A percentile compares a stretch with the other conserved stretches of the same genome.
These are phyloP conservation scores for Auricularia auricula-judae DNA, from an alignment of 768 basidiomycete genomes.

Conservation along the genomic window DNA sequence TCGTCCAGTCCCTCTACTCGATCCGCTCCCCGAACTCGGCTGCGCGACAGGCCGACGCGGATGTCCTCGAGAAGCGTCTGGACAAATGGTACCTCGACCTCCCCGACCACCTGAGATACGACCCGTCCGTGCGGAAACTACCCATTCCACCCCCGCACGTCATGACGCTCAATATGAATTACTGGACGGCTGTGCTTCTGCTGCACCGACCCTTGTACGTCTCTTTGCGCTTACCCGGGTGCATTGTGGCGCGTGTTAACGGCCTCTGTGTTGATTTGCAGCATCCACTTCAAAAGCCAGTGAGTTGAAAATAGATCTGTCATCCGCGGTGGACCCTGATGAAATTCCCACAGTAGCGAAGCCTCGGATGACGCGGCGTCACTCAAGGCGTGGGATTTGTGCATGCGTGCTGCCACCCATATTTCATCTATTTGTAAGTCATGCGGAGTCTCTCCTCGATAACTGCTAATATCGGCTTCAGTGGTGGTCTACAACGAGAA, in stretches of 20 bases:
- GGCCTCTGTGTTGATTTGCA: conserved; percentile 5
- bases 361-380: conserved; percentile 29
- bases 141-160: conserved; percentile 51
- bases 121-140: conserved; percentile 35
- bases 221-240: neutral
- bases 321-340: neutral
- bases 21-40: conserved; percentile 38
- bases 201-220: conserved; percentile 74
- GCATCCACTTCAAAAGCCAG: conserved; percentile 26
- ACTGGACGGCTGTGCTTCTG: conserved; percentile 65
- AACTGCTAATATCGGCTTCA: conserved; percentile 15
- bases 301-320: conserved; percentile 17
- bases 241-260: neutral
- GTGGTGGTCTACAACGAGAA: conserved; percentile 50
- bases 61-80: conserved; percentile 49
- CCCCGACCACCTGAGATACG: conserved; percentile 51
- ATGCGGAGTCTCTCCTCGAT: neutral
- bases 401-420: conserved; percentile 62
- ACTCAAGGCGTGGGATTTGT: conserved; percentile 62
- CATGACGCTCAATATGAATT: conserved; percentile 58
- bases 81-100: conserved; percentile 68
- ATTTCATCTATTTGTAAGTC: conserved; percentile 53
- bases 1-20: conserved; percentile 61
- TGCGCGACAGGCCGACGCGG: conserved; percentile 38
- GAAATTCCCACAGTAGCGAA: neutral